Evolutionary conservation across 345 rosid genomes (phyloP).

Genomic region (Cardiospermum halicacabum): DNA sequence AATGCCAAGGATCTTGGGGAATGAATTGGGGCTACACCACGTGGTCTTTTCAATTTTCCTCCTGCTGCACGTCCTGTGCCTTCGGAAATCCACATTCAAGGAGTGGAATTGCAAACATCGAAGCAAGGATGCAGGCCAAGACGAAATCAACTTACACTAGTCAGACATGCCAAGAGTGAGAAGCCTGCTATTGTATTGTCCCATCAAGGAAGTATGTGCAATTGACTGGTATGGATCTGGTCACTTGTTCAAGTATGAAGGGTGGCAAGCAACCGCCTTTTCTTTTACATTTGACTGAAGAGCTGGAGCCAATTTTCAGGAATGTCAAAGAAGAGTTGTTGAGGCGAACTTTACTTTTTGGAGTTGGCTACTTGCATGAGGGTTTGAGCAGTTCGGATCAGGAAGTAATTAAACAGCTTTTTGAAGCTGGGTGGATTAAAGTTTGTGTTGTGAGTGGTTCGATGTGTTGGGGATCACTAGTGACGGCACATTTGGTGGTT

Average conservation of each 20-base stretch:
- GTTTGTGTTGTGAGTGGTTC: constrained; percentile 94
- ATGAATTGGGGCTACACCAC: constrained; percentile 92
- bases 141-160: constrained; percentile 79
- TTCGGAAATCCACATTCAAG: constrained; percentile 87
- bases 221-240: constrained; percentile 80
- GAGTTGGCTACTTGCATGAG: constrained; percentile 92
- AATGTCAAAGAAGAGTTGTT: constrained; percentile 61
- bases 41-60: constrained; percentile 87
- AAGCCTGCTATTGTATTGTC: constrained; percentile 86
- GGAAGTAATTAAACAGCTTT: constrained; percentile 70
- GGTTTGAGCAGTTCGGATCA: constrained; percentile 78
- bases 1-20: constrained; percentile 97
- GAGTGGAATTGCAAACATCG: constrained; percentile 83
- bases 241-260: constrained; percentile 72
- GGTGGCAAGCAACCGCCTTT: constrained; percentile 52
- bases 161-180: constrained; percentile 67
- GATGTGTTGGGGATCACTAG: constrained; percentile 79
- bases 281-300: constrained; percentile 42
- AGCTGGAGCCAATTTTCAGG: constrained; percentile 51
- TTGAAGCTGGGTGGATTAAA: constrained; percentile 87
- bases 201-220: constrained; percentile 91
- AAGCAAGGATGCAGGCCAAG: constrained; percentile 98
- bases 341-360: constrained; percentile 58
- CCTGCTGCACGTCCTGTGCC: constrained; percentile 96
- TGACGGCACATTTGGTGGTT: constrained; percentile 77